A percentile compares a stretch with the other conserved stretches of the same genome.
Conservation (phyloP, 2,329 filamentous ascomycete genomes). For the Cadophora sp. region DNA sequence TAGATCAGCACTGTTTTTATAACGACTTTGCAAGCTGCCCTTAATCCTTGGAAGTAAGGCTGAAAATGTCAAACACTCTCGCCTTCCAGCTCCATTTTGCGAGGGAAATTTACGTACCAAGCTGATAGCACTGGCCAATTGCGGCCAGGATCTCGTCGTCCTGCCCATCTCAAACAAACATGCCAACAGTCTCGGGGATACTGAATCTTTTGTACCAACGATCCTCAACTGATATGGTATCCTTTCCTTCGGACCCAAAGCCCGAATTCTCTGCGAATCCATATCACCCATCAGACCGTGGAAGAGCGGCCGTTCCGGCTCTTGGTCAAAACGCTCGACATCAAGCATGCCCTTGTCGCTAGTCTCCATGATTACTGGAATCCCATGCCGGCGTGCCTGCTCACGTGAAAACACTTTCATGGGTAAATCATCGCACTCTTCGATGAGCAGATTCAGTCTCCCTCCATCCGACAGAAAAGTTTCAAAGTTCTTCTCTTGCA, state of each 20-base stretch:
- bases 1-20: neutral
- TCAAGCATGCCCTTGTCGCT: neutral
- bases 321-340: neutral
- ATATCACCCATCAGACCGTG: neutral
- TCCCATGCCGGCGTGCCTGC: neutral
- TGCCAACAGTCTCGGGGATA: neutral
- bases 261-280: neutral
- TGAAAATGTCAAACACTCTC: too few relatives aligned
- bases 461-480: neutral
- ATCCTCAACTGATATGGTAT: neutral
- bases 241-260: neutral
- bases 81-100: neutral
- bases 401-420: neutral
- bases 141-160: neutral
- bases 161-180: neutral
- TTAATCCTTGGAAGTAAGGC: neutral
- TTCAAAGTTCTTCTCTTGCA: neutral
- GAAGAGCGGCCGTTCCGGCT: neutral
- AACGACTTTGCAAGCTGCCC: too few relatives aligned
- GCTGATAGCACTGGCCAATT: neutral
- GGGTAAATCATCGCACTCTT: neutral
- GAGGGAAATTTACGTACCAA: neutral
- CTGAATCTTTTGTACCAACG: neutral
- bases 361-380: neutral
- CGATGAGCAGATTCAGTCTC: neutral